Conservation (phyloP, 2,329 filamentous ascomycete species). For the Lasiodiplodia theobromae region DNA sequence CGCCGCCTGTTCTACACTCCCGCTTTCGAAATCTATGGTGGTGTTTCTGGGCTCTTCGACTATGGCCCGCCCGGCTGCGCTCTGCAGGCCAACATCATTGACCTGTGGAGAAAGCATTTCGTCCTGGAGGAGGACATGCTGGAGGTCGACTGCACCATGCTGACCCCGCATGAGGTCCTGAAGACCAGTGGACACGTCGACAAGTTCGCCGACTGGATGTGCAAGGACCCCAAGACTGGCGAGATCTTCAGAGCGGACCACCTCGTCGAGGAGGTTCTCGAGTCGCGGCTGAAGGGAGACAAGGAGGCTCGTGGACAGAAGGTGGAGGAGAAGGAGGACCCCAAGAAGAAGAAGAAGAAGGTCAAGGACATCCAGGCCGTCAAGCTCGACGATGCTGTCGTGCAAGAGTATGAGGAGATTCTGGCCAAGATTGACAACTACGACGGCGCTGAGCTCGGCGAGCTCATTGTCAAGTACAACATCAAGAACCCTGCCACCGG, state of each 20-base stretch:
- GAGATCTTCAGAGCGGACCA: conserved; percentile 97
- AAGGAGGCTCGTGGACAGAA: conserved; percentile 89
- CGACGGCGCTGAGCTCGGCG: conserved; percentile 82
- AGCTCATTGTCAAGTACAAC: conserved; percentile 88
- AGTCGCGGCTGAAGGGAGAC: conserved; percentile 85
- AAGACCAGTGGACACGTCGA: conserved; percentile 95
- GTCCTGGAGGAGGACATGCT: conserved; percentile 91
- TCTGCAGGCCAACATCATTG: conserved; percentile 86
- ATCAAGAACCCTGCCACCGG: conserved; percentile 87
- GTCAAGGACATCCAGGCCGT: conserved; percentile 78
- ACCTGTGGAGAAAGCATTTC: conserved; percentile 91
- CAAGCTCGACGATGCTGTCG: conserved; percentile 85
- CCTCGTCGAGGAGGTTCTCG: conserved; percentile 92
- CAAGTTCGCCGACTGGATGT: conserved; percentile 99
- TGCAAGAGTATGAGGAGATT: conserved; percentile 89
- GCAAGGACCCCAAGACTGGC: conserved; percentile 96
- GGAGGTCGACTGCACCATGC: conserved; percentile 89
- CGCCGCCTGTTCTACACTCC: conserved; percentile 82
- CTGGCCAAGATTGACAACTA: conserved; percentile 97
- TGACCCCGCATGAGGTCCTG: conserved; percentile 91
- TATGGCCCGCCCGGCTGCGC: conserved; percentile 90
- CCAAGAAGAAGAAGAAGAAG: conserved; percentile 88
- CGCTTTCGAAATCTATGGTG: conserved; percentile 93
- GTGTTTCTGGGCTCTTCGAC: conserved; percentile 88
- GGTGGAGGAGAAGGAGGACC: conserved; percentile 73